Conservation (phyloP, 73 alveolate genomes). For the Paramecium primaurelia region DNA sequence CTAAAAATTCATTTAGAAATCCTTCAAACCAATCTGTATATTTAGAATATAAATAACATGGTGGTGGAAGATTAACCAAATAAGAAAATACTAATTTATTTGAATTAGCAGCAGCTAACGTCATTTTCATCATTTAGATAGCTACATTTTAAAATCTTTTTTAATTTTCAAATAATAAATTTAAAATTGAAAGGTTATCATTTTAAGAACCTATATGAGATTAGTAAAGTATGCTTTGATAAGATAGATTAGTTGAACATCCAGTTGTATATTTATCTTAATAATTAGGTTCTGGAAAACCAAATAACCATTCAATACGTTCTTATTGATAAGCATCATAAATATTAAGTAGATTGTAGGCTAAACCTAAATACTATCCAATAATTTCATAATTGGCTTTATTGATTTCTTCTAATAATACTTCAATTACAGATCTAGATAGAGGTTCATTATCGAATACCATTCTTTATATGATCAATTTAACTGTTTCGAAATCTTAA, state of each 20-base stretch:
- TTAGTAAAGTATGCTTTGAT: not conserved
- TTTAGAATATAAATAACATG: slow-evolving; percentile 44
- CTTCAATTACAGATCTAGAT: not conserved
- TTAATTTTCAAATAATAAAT: not conserved
- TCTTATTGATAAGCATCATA: not conserved
- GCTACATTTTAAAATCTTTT: not conserved
- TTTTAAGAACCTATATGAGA: not conserved
- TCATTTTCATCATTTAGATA: not conserved
- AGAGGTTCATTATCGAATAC: not conserved
- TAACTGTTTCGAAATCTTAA: not conserved
- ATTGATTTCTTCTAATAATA: not conserved
- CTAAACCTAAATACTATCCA: not conserved
- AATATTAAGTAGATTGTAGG: not conserved
- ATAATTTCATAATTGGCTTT: slow-evolving; percentile 34
- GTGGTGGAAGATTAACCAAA: slow-evolving; percentile 39
- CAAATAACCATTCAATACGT: slow-evolving; percentile 44
- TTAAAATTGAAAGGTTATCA: not conserved
- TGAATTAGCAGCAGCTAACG: not conserved
- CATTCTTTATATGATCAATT: not conserved
- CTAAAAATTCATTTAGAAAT: slow-evolving; percentile 2
- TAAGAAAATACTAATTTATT: not conserved
- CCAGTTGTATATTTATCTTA: not conserved
- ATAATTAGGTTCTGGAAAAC: not conserved
- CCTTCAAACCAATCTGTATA: slow-evolving; percentile 48
- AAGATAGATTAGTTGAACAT: not conserved